A percentile compares a stretch with the other conserved stretches of the same genome.
These are phyloP conservation scores for Emergomyces orientalis DNA, from an alignment of 2,329 filamentous ascomycete genomes.

Conservation along the genomic window DNA sequence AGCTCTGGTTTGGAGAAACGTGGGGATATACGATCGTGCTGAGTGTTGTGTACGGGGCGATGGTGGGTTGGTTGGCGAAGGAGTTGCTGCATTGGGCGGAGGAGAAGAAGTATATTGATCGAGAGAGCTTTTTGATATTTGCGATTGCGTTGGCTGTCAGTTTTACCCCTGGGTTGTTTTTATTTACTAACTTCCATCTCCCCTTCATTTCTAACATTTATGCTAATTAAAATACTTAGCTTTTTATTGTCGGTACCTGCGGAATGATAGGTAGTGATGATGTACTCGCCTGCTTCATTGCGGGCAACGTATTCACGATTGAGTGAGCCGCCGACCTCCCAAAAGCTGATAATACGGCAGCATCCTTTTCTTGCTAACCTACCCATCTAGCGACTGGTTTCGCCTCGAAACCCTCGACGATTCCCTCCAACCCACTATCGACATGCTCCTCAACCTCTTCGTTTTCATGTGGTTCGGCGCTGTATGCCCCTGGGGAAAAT, in stretches of 20 bases:
- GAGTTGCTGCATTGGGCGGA: constrained; percentile 77
- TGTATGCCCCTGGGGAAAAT: constrained; percentile 68
- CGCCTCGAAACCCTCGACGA: constrained; percentile 80
- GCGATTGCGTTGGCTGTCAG: constrained; percentile 67
- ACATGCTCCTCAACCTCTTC: constrained; percentile 83
- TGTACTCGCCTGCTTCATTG: constrained; percentile 83
- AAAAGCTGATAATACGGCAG: not conserved
- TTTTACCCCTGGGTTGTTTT: constrained; percentile 11
- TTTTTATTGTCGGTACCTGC: constrained; percentile 80
- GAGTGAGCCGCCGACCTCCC: constrained; percentile 43
- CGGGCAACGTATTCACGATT: constrained; percentile 83
- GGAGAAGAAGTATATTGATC: constrained; percentile 68
- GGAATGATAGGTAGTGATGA: constrained; percentile 84
- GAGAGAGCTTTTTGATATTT: constrained; percentile 81
- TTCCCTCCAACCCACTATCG: constrained; percentile 84
- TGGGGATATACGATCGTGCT: constrained; percentile 75
- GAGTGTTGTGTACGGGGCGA: constrained; percentile 65
- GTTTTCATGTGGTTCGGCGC: constrained; percentile 90
- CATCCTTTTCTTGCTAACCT: constrained; percentile 14
- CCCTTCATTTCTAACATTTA: not conserved
- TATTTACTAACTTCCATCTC: not conserved
- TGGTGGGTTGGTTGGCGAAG: constrained; percentile 72
- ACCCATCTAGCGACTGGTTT: constrained; percentile 65
- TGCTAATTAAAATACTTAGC: constrained; percentile 27
- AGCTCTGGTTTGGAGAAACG: constrained; percentile 74